These are phyloP conservation scores for Sporothrix mexicana DNA, from an alignment of 2,329 filamentous ascomycete genomes.

Conservation along the genomic window DNA sequence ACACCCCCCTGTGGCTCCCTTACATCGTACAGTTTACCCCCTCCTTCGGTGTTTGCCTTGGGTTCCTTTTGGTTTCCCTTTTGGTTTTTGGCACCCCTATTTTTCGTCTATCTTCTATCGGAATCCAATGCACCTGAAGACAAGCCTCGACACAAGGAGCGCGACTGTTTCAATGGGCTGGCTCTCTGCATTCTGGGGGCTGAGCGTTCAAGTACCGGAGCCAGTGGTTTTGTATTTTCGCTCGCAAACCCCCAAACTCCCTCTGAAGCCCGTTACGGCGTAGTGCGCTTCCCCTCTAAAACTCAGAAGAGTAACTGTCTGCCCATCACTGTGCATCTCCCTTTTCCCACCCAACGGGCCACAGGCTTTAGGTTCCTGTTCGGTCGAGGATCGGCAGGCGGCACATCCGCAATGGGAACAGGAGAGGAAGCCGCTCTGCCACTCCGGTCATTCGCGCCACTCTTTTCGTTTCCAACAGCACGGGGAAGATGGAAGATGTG, in stretches of 20 bases:
- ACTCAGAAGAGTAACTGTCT: neutral
- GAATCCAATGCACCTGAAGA: neutral
- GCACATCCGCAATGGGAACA: neutral
- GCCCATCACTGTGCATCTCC: neutral
- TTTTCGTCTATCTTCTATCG: slow-evolving; percentile 27
- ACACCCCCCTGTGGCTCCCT: neutral
- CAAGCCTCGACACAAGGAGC: neutral
- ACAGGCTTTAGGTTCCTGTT: slow-evolving; percentile 27
- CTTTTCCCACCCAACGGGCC: neutral
- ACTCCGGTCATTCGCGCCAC: no score
- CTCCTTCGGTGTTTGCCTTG: no score
- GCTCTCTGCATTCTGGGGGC: neutral
- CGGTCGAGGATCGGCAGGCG: slow-evolving; percentile 21
- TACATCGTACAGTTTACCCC: no score
- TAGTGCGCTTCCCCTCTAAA: neutral
- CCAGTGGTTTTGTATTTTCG: neutral
- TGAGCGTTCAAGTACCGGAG: slow-evolving; percentile 32
- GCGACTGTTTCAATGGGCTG: slow-evolving; percentile 10
- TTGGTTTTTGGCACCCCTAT: neutral
- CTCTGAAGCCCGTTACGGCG: neutral
- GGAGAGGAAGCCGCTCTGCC: neutral
- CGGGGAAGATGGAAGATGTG: slow-evolving; percentile 9
- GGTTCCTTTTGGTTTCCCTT: neutral
- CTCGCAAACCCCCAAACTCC: neutral
- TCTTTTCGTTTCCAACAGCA: neutral